Percentiles rank a stretch among this genome's conserved stretches.
These are phyloP conservation scores for Eruca vesicaria DNA, from an alignment of 441 rosid genomes.

Conservation along the genomic window DNA sequence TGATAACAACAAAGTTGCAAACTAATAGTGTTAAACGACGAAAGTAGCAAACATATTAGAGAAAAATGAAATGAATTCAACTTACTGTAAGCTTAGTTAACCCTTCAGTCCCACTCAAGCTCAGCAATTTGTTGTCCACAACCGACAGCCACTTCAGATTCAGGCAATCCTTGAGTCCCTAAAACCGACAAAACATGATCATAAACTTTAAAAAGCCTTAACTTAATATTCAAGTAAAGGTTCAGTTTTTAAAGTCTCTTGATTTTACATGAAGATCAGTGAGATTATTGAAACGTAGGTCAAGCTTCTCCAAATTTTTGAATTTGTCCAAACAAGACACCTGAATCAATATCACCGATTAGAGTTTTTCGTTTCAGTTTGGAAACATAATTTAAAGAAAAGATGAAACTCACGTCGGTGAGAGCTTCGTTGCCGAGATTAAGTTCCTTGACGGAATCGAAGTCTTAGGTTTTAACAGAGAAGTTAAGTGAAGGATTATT, in stretches of 20 bases:
- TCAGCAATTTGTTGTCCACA: constrained; percentile 74
- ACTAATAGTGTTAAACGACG: too few species aligned
- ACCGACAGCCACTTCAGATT: constrained; percentile 88
- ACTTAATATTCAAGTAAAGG: background rate
- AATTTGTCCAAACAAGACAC: constrained; percentile 73
- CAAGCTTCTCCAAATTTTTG: constrained; percentile 75
- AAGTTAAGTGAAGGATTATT: too few species aligned
- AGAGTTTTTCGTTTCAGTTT: background rate
- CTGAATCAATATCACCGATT: constrained; percentile 37
- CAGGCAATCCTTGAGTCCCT: constrained; percentile 69
- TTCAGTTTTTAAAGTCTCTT: background rate
- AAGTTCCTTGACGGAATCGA: constrained; percentile 52
- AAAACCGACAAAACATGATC: constrained; percentile 8
- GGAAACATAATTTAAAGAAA: constrained; percentile 6
- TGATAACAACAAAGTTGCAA: too few species aligned
- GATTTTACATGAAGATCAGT: constrained; percentile 64
- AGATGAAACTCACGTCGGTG: constrained; percentile 46
- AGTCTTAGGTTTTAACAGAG: constrained; percentile 34
- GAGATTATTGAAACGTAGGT: constrained; percentile 73
- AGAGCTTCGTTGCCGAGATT: constrained; percentile 70
- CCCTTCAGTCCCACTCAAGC: constrained; percentile 72
- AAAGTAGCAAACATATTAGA: too few species aligned
- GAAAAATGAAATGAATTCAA: background rate
- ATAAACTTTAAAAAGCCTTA: background rate
- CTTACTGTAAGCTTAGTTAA: constrained; percentile 71